Base-by-base conservation (phyloP, 2,329 filamentous ascomycete genomes). In the Colletotrichum horii region DNA sequence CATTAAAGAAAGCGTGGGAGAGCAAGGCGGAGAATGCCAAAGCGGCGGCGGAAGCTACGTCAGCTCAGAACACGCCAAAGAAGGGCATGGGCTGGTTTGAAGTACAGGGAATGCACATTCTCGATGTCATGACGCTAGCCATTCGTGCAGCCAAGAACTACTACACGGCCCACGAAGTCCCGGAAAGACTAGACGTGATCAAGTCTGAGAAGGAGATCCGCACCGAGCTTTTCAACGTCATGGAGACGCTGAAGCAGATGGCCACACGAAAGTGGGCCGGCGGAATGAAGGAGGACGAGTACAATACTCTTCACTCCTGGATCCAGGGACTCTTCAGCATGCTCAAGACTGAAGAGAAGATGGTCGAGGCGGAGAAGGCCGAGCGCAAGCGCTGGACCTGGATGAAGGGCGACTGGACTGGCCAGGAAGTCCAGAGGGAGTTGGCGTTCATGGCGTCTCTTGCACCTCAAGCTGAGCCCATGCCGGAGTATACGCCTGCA, bases 81-180 rank as follows among this genome's bases (percentile, higher is more conserved):
- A 85, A 86, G 58, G 85, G 86, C 58, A 91, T 92, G 78, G 93
- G 92, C 11, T 98, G 94, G 93, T 92, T 94, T 83, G 95, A 98
- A 84, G 90, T 98, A 26, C 95, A 98, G 83, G 97, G 96, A 22
- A 92, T 98, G 88, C 95, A 97, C 81, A 92, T 99, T 48, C 91
- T 98, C 71, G 96, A 98, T 83, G 93, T 98, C 69, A 94, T 97
- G 82, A 99, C 97, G 1, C 89, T 98, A 69, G 96, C 96, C n/a
- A 98, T 99, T 79, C 92, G 96, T 68, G 96, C 96, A 2, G 97
- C 97, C 67, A 98, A 97, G 85, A 93, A 97, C 80, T 99, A 98
- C 86, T 98, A 99, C 85, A 98, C 96, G 0, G 91, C 95, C 6
- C 97, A 98, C 82, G 94, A 97, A 81, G 90, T 96, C 69, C 95